These are phyloP conservation scores for Suhomyces sp. DNA, from an alignment of 805 yeast species.

Conservation along the genomic window DNA sequence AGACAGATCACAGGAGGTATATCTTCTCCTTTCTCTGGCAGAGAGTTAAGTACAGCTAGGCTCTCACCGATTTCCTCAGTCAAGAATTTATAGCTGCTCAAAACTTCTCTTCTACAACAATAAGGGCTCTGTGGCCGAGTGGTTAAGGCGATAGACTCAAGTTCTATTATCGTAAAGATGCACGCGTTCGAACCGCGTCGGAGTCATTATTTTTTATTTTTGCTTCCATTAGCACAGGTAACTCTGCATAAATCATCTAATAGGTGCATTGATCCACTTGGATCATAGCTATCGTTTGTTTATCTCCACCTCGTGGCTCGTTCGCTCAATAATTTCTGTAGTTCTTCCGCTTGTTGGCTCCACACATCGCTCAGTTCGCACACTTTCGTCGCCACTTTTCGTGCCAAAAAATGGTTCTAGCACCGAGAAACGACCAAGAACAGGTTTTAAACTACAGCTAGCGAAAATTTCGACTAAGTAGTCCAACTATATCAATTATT, in stretches of 20 bases:
- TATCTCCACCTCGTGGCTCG: background rate
- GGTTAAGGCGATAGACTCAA: slow-evolving; percentile 9
- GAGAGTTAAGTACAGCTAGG: too few species aligned
- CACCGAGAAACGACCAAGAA: background rate
- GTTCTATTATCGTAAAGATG: slow-evolving; percentile 8
- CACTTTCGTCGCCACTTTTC: background rate
- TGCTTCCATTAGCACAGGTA: background rate
- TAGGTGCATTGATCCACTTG: background rate
- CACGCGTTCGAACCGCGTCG: background rate
- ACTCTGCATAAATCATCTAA: too few species aligned
- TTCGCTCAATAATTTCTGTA: background rate
- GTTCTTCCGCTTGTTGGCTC: background rate
- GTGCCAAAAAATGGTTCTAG: background rate
- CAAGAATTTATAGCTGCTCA: too few species aligned
- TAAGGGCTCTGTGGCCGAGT: slow-evolving; percentile 8
- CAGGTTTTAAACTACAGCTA: background rate
- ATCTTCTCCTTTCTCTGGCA: too few species aligned
- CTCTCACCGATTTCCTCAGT: too few species aligned
- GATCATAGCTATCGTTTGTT: background rate
- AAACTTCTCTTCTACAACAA: background rate
- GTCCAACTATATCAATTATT: background rate
- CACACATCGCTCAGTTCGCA: background rate
- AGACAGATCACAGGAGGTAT: too few species aligned
- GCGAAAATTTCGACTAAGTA: too few species aligned
- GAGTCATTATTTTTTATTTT: background rate